Base-by-base conservation (phyloP, 169 alveolate species). In the Plasmodium ovale region DNA sequence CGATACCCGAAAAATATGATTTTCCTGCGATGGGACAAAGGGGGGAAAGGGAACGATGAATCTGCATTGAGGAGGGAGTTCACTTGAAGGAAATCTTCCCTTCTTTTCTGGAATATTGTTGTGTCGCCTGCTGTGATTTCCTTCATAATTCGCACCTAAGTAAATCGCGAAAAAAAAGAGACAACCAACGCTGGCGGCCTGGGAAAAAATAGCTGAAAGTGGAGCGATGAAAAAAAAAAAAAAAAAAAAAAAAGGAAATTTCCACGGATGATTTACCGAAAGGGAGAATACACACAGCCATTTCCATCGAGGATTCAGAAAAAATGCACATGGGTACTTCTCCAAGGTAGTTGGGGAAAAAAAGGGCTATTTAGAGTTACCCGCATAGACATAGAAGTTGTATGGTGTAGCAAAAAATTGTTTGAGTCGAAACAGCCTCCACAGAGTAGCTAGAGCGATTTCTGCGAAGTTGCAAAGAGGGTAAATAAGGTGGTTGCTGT, bases 101-200 rank as follows among this genome's bases (percentile, higher is more conserved):
- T 10, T 33, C 14, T 37, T 39, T 42, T 39, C n/a, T 1, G n/a
- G n/a, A n/a, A n/a, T n/a, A n/a, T n/a, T n/a, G n/a, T n/a, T n/a
- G n/a, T n/a, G n/a, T n/a, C n/a, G n/a, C n/a, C n/a, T n/a, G n/a
- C n/a, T n/a, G n/a, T n/a, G n/a, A n/a, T 54, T 37, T 19, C 37
- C 72, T 25, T 27, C 14, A 10, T 16, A 12, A 29, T 79, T 19
- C 29, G 9, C 31, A 79, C 89, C 89, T 69, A 79, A 3, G 51
- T 79, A 79, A 6, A 79, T 79, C 23, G 89, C 19, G 56, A 79
- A 62, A 53, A 79, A 79, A 54, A 79, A 79, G 2, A 79, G 42
- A 12, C 19, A 9, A 16, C 89, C 25, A 56, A 79, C 82, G 58
- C 89, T 79, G 33, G 89, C 79, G 33, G 89, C 82, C 44, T 79